Evolutionary conservation across 148 eudicot species (phyloP).

Genomic region (Nepenthes mirabilis): DNA sequence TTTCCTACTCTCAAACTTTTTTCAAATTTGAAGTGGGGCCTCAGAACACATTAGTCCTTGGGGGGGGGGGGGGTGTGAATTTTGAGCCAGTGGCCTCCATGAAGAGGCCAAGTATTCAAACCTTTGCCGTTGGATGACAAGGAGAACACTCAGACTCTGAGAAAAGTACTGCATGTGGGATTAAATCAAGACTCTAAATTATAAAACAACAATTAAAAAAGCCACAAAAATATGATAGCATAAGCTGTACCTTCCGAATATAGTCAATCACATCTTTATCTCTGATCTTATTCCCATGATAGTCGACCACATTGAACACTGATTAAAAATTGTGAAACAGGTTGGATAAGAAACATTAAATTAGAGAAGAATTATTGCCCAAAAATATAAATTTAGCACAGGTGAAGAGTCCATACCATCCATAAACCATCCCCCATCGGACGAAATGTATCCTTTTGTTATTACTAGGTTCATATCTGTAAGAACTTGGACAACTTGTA

Average conservation of each 20-base stretch:
- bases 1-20: too few species aligned
- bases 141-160: too few species aligned
- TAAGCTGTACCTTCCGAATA: conserved; percentile 31
- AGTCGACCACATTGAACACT: conserved; percentile 73
- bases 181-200: too few species aligned
- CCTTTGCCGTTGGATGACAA: too few species aligned
- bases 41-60: too few species aligned
- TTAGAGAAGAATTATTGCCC: neutral
- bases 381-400: neutral
- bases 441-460: conserved; percentile 78
- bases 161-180: too few species aligned
- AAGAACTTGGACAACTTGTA: conserved; percentile 88
- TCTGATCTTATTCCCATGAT: conserved; percentile 58
- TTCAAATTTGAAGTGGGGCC: too few species aligned
- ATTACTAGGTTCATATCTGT: conserved; percentile 67
- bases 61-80: too few species aligned
- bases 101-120: too few species aligned
- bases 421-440: conserved; percentile 99
- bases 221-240: neutral
- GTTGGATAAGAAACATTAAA: neutral
- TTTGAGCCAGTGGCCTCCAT: too few species aligned
- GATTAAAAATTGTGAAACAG: conserved; percentile 9
- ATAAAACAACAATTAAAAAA: neutral
- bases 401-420: conserved; percentile 40
- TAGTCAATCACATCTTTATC: conserved; percentile 46